Base-by-base conservation (phyloP, 129 eudicot genomes). In the Flaveria trinervia region DNA sequence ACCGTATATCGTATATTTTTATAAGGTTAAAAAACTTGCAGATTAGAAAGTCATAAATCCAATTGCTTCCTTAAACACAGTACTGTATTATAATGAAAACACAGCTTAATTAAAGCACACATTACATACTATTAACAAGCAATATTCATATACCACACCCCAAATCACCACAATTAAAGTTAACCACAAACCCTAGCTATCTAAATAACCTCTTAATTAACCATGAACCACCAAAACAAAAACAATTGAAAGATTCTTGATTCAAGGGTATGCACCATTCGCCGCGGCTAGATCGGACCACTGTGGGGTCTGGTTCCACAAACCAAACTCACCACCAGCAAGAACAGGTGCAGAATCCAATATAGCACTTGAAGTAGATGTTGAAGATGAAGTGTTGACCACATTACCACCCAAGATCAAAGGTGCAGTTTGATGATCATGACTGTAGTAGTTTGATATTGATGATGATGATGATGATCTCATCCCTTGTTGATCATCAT, bases 71-170 rank as follows among this genome's bases (percentile, higher is more conserved):
- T 49, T 25, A 28, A 13, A 44, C 50, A 20, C 9, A 65, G 39
- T 61, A 49, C 59, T 5, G 0, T 3, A 17, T 55, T 55, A 18
- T 79, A 74, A 48, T 66, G 64, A 74, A 76, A 85, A 65, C 89
- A 82, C 76, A 30, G 76, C 76, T 84, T 75, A 79, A 79, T 79
- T 68, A 84, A 82, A 75, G 22, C 84, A 79, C 79, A 80, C 81
- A 82, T 71, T 71, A 79, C 86, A 87, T 54, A 15, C 56, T 57
- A 71, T 72, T 51, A 60, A 70, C 76, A 68, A 76, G 60, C 85
- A 84, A 83, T 85, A 85, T 83, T 78, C 87, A 84, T 89, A 86
- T 86, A 85, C 96, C 96, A 82, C 83, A 84, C 74, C 91, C 94
- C 87, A 86, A 77, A 85, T 77, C 56, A 76, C 82, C 68, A 78